Conservation (phyloP, 192 early-diverging fungal genomes). For the Geosiphon pyriformis region DNA sequence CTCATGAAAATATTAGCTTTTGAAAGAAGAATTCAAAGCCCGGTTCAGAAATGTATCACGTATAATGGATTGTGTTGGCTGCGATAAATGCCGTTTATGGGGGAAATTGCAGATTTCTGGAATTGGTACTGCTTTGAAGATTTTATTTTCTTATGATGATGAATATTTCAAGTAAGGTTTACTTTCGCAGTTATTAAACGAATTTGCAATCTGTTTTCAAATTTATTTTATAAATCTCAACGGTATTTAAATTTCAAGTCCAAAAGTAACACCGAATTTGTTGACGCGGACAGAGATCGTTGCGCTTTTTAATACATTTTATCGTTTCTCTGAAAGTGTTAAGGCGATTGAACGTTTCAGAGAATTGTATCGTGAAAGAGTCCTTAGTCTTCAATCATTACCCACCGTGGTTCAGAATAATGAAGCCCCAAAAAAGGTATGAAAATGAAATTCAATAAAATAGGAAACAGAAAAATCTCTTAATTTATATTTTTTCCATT, state of each 20-base stretch:
- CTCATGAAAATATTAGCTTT: constrained; percentile 44
- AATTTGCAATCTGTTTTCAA: too few species aligned
- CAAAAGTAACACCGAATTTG: constrained; percentile 44
- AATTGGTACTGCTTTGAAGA: constrained; percentile 93
- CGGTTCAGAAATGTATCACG: constrained; percentile 93
- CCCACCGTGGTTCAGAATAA: too few species aligned
- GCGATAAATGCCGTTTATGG: constrained; percentile 98
- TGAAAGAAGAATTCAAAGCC: constrained; percentile 84
- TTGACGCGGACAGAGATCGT: constrained; percentile 82
- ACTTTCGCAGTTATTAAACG: too few species aligned
- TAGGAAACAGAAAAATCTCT: too few species aligned
- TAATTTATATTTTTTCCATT: too few species aligned
- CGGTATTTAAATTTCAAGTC: constrained; percentile 26
- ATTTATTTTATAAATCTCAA: too few species aligned
- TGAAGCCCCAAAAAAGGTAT: too few species aligned
- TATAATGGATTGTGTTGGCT: constrained; percentile 99
- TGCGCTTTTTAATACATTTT: constrained; percentile 83
- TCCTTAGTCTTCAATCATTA: too few species aligned
- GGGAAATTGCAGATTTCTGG: constrained; percentile 93
- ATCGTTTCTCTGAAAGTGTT: constrained; percentile 82
- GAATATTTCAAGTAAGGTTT: constrained; percentile 47
- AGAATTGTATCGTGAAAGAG: constrained; percentile 57
- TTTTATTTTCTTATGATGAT: constrained; percentile 89
- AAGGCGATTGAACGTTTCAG: constrained; percentile 77
- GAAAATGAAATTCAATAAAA: too few species aligned